Conservation (phyloP, 148 eudicot species). For the Persicaria maculosa region DNA sequence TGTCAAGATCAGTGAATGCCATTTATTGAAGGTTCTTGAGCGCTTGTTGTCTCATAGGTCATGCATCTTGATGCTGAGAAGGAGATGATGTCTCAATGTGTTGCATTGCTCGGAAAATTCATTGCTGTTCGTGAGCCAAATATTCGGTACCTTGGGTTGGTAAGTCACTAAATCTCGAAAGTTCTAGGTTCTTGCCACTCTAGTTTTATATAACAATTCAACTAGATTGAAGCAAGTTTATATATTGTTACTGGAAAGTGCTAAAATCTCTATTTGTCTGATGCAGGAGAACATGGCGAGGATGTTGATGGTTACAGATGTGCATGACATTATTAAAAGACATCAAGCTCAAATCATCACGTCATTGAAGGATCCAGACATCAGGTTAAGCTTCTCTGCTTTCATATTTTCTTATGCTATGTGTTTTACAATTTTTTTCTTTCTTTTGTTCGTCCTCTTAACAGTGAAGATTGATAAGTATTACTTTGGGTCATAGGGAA, state of each 20-base stretch:
- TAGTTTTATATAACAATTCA: neutral
- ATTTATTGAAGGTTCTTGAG: constrained; percentile 3
- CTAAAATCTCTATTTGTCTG: constrained; percentile 2
- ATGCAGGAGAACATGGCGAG: constrained; percentile 97
- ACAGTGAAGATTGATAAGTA: neutral
- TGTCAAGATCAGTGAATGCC: neutral
- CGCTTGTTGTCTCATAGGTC: constrained; percentile 43
- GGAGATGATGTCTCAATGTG: constrained; percentile 99
- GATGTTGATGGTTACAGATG: constrained; percentile 98
- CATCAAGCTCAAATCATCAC: constrained; percentile 98
- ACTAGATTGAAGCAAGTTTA: neutral
- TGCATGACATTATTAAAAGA: constrained; percentile 86
- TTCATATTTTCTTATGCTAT: neutral
- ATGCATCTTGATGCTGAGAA: constrained; percentile 99
- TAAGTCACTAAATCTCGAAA: constrained; percentile 26
- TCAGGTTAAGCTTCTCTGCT: constrained; percentile 40
- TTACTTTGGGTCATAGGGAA: neutral
- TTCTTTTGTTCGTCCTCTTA: neutral
- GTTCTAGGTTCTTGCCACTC: constrained; percentile 20
- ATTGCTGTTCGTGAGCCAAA: constrained; percentile 99
- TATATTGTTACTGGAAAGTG: neutral
- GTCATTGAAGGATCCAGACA: constrained; percentile 93
- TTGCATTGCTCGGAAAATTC: constrained; percentile 98
- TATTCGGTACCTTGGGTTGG: constrained; percentile 96
- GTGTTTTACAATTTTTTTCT: neutral